phyloP scores from a whole-genome alignment of 1,284 basidiomycete species.

The Exobasidium cylindrosporum region DNA sequence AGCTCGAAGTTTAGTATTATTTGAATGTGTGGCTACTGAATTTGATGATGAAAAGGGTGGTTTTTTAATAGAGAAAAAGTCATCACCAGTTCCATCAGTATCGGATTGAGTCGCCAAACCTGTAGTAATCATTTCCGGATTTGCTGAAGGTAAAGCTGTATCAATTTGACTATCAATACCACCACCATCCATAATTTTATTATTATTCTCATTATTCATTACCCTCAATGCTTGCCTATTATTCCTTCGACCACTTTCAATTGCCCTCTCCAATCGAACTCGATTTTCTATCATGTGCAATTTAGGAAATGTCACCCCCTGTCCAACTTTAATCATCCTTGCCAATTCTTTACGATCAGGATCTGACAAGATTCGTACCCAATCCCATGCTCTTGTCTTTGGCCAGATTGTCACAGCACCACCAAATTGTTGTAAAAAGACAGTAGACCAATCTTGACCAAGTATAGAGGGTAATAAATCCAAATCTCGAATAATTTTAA shows the following conservation, averaged over 20 bases:
- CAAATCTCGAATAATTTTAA: constrained; percentile 52
- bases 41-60: background rate
- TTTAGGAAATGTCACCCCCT: constrained; percentile 50
- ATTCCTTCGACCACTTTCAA: constrained; percentile 32
- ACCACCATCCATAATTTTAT: background rate
- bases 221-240: constrained; percentile 1
- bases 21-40: background rate
- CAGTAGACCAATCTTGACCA: constrained; percentile 49
- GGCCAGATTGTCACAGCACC: constrained; percentile 53
- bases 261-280: constrained; percentile 44
- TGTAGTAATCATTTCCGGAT: background rate
- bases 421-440: constrained; percentile 49
- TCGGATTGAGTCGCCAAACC: constrained; percentile 1
- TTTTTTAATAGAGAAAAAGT: constrained; percentile 13
- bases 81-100: constrained; percentile 4
- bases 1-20: background rate
- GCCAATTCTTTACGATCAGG: constrained; percentile 44
- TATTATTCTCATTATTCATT: background rate
- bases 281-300: constrained; percentile 54
- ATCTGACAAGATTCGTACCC: constrained; percentile 48
- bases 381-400: constrained; percentile 47
- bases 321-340: constrained; percentile 42
- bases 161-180: constrained; percentile 1
- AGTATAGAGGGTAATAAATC: constrained; percentile 47
- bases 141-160: background rate